Evolutionary conservation across 768 basidiomycete species (phyloP).

Genomic region (Saitozyma podzolica): DNA sequence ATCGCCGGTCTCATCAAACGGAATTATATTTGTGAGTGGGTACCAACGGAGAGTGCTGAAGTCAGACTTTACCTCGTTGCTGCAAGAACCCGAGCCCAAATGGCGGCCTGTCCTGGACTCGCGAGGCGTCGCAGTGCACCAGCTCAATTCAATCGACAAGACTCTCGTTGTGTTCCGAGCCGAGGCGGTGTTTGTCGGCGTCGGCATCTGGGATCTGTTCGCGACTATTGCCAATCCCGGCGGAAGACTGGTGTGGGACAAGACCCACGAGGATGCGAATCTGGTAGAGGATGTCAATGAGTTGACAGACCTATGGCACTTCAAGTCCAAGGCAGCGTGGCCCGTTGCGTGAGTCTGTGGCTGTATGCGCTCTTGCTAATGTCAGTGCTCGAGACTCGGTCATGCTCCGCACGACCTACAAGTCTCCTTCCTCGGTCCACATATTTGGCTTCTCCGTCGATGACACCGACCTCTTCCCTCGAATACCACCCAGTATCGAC

Average conservation of each 20-base stretch:
- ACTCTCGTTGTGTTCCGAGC: conserved; percentile 94
- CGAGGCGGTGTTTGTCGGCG: conserved; percentile 94
- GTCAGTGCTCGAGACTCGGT: conserved; percentile 78
- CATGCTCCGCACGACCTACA: conserved; percentile 91
- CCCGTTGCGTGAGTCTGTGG: conserved; percentile 65
- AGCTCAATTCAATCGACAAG: conserved; percentile 94
- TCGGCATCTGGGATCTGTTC: conserved; percentile 92
- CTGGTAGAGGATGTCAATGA: conserved; percentile 81
- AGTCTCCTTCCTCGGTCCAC: conserved; percentile 90
- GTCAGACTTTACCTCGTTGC: conserved; percentile 82
- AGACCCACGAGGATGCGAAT: conserved; percentile 78
- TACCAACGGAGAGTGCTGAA: conserved; percentile 12
- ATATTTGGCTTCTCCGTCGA: conserved; percentile 94
- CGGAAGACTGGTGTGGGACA: conserved; percentile 81
- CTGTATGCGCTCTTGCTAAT: background rate
- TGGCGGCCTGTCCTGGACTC: conserved; percentile 81
- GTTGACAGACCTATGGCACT: conserved; percentile 84
- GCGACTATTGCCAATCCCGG: conserved; percentile 84
- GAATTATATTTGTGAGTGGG: conserved; percentile 76
- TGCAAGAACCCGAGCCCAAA: conserved; percentile 97
- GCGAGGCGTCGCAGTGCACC: conserved; percentile 88
- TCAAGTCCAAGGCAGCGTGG: conserved; percentile 88
- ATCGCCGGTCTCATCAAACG: conserved; percentile 82
- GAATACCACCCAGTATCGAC: conserved; percentile 62
- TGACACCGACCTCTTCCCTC: conserved; percentile 79